Conservation (phyloP, 1,284 basidiomycete species). For the Austroboletus rostrupii region DNA sequence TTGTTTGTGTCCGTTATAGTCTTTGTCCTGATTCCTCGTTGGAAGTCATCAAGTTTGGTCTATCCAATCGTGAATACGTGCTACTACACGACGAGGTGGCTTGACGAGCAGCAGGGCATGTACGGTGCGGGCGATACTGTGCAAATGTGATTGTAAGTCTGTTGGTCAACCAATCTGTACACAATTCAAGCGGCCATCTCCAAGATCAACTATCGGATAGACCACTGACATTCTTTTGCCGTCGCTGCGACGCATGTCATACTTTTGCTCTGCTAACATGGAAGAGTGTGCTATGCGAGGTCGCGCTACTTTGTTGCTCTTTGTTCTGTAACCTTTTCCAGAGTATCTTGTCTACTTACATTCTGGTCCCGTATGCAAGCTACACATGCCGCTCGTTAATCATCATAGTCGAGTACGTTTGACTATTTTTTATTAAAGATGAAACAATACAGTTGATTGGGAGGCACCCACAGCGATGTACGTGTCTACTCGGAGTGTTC, state of each 20-base stretch:
- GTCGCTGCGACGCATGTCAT: too few relatives aligned
- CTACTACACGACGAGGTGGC: constrained; percentile 77
- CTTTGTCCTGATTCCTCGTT: constrained; percentile 7
- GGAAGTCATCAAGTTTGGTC: constrained; percentile 88
- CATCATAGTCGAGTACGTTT: too few relatives aligned
- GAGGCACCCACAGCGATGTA: background rate
- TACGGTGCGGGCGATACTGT: background rate
- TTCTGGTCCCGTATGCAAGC: too few relatives aligned
- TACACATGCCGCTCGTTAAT: too few relatives aligned
- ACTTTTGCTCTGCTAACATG: too few relatives aligned
- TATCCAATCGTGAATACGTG: constrained; percentile 85
- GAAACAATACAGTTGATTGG: background rate
- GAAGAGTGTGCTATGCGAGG: too few relatives aligned
- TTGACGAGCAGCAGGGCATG: constrained; percentile 24
- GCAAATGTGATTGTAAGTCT: background rate
- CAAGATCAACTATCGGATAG: background rate
- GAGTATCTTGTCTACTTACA: too few relatives aligned
- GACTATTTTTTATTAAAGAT: background rate
- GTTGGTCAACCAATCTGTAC: background rate
- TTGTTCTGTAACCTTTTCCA: too few relatives aligned
- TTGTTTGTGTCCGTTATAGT: background rate
- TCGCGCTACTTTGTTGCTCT: too few relatives aligned
- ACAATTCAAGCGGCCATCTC: background rate
- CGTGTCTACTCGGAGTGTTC: background rate
- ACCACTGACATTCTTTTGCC: background rate